Conservation (phyloP, 257 asterid genomes). For the Solanum chmielewskii region DNA sequence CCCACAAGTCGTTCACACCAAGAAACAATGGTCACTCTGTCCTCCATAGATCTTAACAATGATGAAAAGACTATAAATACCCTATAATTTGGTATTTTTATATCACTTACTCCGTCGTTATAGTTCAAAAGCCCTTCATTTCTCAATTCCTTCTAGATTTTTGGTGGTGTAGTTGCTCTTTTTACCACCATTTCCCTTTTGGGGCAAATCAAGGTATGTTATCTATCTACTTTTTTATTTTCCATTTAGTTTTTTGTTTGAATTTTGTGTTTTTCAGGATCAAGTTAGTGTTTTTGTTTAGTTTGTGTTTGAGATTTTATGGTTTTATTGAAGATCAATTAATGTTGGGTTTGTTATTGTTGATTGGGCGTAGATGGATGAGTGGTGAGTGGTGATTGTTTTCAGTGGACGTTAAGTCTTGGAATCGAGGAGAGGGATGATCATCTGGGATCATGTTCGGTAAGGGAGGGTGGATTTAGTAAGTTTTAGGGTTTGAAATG, state of each 20-base stretch:
- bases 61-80: background rate
- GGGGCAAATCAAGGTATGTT: background rate
- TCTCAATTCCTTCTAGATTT: background rate
- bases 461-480: slow-evolving; percentile 3
- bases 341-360: background rate
- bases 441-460: slow-evolving; percentile 6
- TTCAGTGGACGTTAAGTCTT: slow-evolving; percentile 21
- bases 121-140: background rate
- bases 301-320: background rate
- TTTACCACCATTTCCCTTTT: background rate
- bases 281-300: background rate
- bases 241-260: background rate
- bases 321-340: background rate
- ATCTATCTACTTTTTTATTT: background rate
- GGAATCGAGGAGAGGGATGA: slow-evolving; percentile 19
- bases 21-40: background rate
- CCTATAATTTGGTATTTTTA: background rate
- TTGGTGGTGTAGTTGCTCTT: background rate
- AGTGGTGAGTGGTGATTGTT: background rate
- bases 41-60: background rate
- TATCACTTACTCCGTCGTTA: background rate
- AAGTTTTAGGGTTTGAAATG: background rate
- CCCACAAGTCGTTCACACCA: background rate
- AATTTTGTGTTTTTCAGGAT: background rate
- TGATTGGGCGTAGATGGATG: background rate